phyloP scores from a whole-genome alignment of 257 asterid genomes.

The Gardenia jasminoides region DNA sequence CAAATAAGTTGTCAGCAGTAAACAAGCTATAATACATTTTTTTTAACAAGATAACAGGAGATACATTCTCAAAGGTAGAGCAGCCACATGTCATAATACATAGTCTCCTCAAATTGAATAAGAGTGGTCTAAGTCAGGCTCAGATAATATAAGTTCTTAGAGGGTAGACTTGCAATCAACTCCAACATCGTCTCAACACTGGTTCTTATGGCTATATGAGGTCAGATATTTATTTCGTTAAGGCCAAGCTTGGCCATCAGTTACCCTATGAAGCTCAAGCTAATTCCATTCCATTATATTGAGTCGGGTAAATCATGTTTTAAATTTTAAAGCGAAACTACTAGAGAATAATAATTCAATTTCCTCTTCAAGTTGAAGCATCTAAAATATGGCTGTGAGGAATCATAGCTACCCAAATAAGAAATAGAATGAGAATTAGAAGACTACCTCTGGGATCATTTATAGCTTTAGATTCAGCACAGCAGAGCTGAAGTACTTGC shows the following conservation, averaged over 20 bases:
- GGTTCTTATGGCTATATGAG: neutral
- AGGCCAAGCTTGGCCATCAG: neutral
- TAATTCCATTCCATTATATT: neutral
- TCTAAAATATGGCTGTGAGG: neutral
- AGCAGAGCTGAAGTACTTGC: constrained; percentile 77
- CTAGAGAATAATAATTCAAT: neutral
- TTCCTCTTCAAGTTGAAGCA: neutral
- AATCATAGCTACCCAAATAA: neutral
- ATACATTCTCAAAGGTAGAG: neutral
- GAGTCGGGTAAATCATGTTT: neutral
- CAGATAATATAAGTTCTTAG: too few relatives aligned
- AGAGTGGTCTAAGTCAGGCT: neutral
- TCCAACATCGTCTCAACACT: neutral
- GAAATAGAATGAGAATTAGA: constrained; percentile 15
- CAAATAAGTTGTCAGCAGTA: neutral
- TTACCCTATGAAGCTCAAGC: neutral
- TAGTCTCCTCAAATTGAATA: neutral
- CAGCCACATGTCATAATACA: neutral
- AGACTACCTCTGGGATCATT: constrained; percentile 85
- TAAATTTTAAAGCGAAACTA: neutral
- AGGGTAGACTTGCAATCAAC: constrained; percentile 2
- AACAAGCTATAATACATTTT: neutral
- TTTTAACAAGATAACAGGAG: neutral
- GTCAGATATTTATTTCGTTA: neutral
- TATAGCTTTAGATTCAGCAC: constrained; percentile 86